Percentiles rank a stretch among this genome's conserved stretches.
These are phyloP conservation scores for Ascochyta lentis DNA, from an alignment of 2,329 filamentous ascomycete genomes.

Conservation along the genomic window DNA sequence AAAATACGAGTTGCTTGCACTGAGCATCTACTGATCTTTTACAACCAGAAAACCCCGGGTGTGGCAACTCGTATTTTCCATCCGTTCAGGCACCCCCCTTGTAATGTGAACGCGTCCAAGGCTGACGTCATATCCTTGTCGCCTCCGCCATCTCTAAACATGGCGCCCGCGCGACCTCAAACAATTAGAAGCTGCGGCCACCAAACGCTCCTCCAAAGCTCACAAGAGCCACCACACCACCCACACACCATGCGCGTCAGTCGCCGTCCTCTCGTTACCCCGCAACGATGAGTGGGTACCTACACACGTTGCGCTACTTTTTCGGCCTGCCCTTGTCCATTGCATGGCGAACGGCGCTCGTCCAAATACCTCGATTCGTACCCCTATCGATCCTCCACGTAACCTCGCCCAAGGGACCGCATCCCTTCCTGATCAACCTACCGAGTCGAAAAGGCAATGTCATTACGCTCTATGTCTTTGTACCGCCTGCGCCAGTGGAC, in stretches of 20 bases:
- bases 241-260: slow-evolving; percentile 5
- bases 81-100: too few relatives aligned
- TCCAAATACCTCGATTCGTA: slow-evolving; percentile 48
- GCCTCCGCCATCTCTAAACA: slow-evolving; percentile 9
- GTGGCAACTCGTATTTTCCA: too few relatives aligned
- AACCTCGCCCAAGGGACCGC: slow-evolving; percentile 51
- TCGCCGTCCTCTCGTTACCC: neutral
- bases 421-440: slow-evolving; percentile 51
- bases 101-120: neutral
- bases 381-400: slow-evolving; percentile 47
- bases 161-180: slow-evolving; percentile 8
- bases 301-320: slow-evolving; percentile 44
- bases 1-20: too few relatives aligned
- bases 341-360: slow-evolving; percentile 47
- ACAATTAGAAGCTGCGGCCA: slow-evolving; percentile 17
- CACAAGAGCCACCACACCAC: slow-evolving; percentile 1
- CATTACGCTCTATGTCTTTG: slow-evolving; percentile 52
- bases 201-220: neutral
- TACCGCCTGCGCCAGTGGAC: slow-evolving; percentile 47
- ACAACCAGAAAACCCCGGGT: too few relatives aligned
- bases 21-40: too few relatives aligned
- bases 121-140: slow-evolving; percentile 9
- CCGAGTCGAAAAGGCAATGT: slow-evolving; percentile 47
- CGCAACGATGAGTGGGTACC: slow-evolving; percentile 40
- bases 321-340: slow-evolving; percentile 46